Percentiles rank a stretch among this genome's conserved stretches.
These are phyloP conservation scores for Eucalyptus erythrocorys DNA, from an alignment of 345 rosid genomes.

Conservation along the genomic window DNA sequence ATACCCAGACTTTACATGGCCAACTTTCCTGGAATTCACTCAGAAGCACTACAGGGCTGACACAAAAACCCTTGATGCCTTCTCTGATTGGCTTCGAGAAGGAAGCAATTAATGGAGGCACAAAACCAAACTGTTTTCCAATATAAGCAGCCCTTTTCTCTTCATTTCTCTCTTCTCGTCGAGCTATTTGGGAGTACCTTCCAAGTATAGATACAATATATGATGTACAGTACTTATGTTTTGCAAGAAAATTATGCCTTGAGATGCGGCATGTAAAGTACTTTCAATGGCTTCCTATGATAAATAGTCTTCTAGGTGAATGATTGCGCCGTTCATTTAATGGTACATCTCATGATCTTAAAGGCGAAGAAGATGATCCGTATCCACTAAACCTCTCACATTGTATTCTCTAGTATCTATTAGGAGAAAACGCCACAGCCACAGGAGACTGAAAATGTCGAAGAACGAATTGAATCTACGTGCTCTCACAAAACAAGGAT, in stretches of 20 bases:
- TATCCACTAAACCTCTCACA: not conserved
- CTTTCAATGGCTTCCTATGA: not conserved
- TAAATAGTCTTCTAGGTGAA: not conserved
- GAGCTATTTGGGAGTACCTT: not conserved
- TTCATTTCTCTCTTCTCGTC: not conserved
- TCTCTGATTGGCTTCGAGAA: constrained; percentile 20
- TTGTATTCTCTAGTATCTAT: not conserved
- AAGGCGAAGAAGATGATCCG: not conserved
- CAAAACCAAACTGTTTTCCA: not conserved
- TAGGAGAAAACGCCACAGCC: not conserved
- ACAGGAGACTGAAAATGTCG: not conserved
- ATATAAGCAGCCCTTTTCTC: not conserved
- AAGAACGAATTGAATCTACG: not conserved
- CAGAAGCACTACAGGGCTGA: constrained; percentile 41
- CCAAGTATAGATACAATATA: not conserved
- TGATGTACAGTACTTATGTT: not conserved
- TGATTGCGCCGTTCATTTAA: not conserved
- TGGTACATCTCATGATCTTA: not conserved
- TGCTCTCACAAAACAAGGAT: not conserved
- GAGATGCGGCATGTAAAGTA: not conserved
- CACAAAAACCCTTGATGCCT: constrained; percentile 25
- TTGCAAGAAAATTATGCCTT: not conserved
- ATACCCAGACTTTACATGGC: constrained; percentile 42
- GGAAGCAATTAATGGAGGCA: not conserved
- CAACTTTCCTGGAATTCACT: constrained; percentile 28